phyloP scores from a whole-genome alignment of 1,139 yeast genomes.

The Geotrichum phurueaensis region DNA sequence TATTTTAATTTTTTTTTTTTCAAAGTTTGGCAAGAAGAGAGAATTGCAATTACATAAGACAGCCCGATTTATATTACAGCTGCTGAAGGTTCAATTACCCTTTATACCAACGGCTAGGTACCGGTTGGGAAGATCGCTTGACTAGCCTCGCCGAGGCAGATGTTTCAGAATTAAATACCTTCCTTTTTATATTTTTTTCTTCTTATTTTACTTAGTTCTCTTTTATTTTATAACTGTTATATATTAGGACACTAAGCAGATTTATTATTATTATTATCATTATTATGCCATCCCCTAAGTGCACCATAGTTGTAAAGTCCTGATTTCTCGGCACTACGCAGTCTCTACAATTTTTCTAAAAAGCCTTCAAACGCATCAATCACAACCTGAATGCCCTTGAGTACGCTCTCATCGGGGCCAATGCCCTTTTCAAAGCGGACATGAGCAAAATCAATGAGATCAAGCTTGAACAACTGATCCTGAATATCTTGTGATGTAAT shows the following conservation, averaged over 20 bases:
- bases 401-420: constrained; percentile 66
- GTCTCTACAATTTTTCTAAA: neutral
- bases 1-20: too few species aligned
- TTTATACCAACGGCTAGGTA: neutral
- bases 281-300: neutral
- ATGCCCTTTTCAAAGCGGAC: constrained; percentile 55
- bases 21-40: too few species aligned
- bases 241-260: too few species aligned
- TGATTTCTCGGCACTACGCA: neutral
- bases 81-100: neutral
- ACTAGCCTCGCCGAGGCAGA: too few species aligned
- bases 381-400: constrained; percentile 62
- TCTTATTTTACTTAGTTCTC: too few species aligned
- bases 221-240: too few species aligned
- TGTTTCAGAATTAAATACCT: too few species aligned
- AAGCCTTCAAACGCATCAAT: constrained; percentile 33
- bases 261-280: too few species aligned
- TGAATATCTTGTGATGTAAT: constrained; percentile 23
- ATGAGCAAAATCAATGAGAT: constrained; percentile 88
- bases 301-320: neutral
- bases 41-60: neutral
- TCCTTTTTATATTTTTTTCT: too few species aligned
- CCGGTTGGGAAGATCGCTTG: too few species aligned
- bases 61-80: neutral
- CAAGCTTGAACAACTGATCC: constrained; percentile 46